Evolutionary conservation across 2,329 filamentous ascomycete species (phyloP), one percentile per base, ranked within the genome.

Genomic region (Gaeumannomyces tritici): DNA sequence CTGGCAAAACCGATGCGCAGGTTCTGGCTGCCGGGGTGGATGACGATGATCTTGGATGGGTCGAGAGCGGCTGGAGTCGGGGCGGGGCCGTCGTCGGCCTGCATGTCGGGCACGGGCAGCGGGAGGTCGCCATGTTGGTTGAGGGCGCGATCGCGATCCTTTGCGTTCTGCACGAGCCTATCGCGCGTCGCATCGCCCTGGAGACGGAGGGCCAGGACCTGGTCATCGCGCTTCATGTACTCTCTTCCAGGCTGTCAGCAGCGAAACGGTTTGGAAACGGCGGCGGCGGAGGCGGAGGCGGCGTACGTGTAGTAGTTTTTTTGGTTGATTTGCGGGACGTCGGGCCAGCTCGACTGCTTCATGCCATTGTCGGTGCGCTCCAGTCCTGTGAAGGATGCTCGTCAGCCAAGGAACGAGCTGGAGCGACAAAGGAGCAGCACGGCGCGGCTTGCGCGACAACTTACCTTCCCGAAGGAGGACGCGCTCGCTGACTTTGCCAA

Each of bases 271-370:
- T 12, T 26, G 24, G 47, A 47, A 42, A 27, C 13, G 55, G 26
- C 24, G 18, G 47, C 33, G 51, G 60, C 57, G n/a, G 55, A 27
- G 63, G 57, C 29, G 26, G 28, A 47, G 24, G n/a, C 55, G 33
- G 79, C 87, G 65, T 82, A 95, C 91, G 93, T 96, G 75, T 97
- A 97, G 76, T 99, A 99, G 75, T 99, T 99, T 80, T 99, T 99
- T 75, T 99, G 95, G 73, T 99, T 99, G 76, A 99, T 99, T 70
- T 95, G 91, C 56, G 85, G 83, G 63, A 96, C 87, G 71, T 95
- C 89, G 12, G 95, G 93, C 93, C 95, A 99, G 74, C 84, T 96
- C 59, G 92, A 90, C 72, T 95, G 85, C 72, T 93, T 95, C 89
- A 99, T 93, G 77, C 93, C 93, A 84, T 99, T 99, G 80, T 99